Base-by-base conservation (phyloP, 306 rosid species). In the Styphnolobium japonicum region DNA sequence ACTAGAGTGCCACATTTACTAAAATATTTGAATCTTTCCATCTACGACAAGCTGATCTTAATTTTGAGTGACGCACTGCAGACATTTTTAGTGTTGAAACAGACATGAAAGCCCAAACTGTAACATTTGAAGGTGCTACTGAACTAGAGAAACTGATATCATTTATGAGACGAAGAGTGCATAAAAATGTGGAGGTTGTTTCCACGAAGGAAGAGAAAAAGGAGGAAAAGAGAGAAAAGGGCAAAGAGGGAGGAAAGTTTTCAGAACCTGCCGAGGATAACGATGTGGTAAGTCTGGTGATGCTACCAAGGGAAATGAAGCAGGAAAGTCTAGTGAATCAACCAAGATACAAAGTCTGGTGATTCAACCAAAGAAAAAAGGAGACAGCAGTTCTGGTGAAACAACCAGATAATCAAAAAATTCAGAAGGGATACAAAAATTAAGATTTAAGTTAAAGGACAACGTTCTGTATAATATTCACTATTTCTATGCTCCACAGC, bases 21-120 rank as follows among this genome's bases (percentile, higher is more conserved):
- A 10, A 15, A 42, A 62, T 25, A 56, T 33, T 15, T 75, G 9
- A 7, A 67, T 43, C 1, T 31, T 34, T 51, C 10, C 1, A 53
- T 56, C n/a, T n/a, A 56, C 16, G 7, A 27, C 46, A 19, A 14
- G 6, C 37, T 19, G 12, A 48, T 21, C 2, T 9, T 37, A 76
- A 4, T 10, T 67, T 42, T 56, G 33, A 46, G 4, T 11, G 10
- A 58, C 10, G 2, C 73, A 51, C 51, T 66, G 56, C 70, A 92
- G 98, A 89, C 15, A 79, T 94, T 61, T 83, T 90, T 71, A 71
- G 64, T 76, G 97, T 91, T 14, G 87, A 92, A 79, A 87, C 92
- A 0, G 98, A 92, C 67, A 56, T 73, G 85, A 89, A 91, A 85
- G 83, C 88, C 1, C 70, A 91, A 80, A 88, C 34, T 62, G 75